These are phyloP conservation scores for Fusarium pseudocircinatum DNA, from an alignment of 2,329 filamentous ascomycete genomes.

Conservation along the genomic window DNA sequence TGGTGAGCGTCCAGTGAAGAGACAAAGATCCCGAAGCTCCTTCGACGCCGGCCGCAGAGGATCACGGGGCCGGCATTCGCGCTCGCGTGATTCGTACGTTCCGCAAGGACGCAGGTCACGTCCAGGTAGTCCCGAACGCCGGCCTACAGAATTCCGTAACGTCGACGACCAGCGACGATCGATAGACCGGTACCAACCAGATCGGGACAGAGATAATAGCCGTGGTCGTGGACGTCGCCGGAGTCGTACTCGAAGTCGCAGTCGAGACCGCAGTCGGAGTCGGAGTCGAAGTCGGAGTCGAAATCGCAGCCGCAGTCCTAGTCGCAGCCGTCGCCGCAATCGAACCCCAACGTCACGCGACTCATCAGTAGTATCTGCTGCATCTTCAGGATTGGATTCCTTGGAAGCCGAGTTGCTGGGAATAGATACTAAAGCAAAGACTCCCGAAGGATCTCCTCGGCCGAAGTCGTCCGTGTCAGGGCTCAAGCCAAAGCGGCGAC, in stretches of 20 bases:
- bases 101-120: conserved; percentile 17
- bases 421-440: conserved; percentile 46
- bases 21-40: conserved; percentile 31
- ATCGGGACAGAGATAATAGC: conserved; percentile 20
- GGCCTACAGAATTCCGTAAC: conserved; percentile 9
- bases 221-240: background rate
- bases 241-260: conserved; percentile 6
- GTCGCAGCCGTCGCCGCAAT: conserved; percentile 9
- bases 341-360: conserved; percentile 43
- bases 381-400: conserved; percentile 51
- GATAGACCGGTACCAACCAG: conserved; percentile 22
- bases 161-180: conserved; percentile 29
- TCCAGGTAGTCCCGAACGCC: conserved; percentile 23
- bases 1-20: conserved; percentile 32
- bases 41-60: conserved; percentile 3
- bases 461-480: conserved; percentile 35
- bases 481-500: conserved; percentile 46
- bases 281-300: background rate
- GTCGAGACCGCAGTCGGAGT: conserved; percentile 2
- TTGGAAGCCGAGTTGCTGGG: conserved; percentile 53
- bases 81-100: conserved; percentile 15
- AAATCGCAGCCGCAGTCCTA: conserved; percentile 12
- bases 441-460: conserved; percentile 37
- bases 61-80: conserved; percentile 2
- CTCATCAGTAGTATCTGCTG: conserved; percentile 45